Evolutionary conservation across 164 flowering plant species (phyloP).

Genomic region (Pachysandra terminalis): DNA sequence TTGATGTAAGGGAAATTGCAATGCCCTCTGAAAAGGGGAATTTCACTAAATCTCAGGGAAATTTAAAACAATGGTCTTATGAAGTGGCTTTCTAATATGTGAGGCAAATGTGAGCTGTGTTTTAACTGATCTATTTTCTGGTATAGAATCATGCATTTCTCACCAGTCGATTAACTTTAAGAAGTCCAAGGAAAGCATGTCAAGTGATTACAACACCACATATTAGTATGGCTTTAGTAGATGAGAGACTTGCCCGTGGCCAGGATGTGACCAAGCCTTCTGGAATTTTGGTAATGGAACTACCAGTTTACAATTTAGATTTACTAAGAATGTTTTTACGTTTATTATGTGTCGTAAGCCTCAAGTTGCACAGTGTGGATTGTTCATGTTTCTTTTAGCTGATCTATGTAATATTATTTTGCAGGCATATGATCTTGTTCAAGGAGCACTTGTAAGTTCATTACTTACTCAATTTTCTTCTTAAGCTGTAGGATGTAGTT

Average conservation of each 20-base stretch:
- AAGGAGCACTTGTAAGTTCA: constrained; percentile 78
- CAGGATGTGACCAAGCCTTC: constrained; percentile 36
- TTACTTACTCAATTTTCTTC: not conserved
- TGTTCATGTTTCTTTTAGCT: not conserved
- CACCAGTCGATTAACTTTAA: constrained; percentile 15
- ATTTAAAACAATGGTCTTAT: not conserved
- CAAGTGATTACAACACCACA: constrained; percentile 6
- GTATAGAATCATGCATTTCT: constrained; percentile 26
- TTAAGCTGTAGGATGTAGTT: not conserved
- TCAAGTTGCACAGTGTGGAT: not conserved
- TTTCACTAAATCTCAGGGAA: no score
- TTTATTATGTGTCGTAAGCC: no score
- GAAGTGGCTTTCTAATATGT: not conserved
- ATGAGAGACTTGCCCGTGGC: constrained; percentile 40
- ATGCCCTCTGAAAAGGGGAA: not conserved
- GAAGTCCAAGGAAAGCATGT: constrained; percentile 15
- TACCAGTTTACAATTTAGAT: not conserved
- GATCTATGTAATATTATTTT: constrained; percentile 5
- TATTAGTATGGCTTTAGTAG: constrained; percentile 58
- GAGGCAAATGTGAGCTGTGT: not conserved
- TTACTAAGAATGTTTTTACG: not conserved
- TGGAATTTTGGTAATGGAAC: constrained; percentile 46
- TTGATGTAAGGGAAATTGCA: not conserved
- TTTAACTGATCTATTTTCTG: not conserved
- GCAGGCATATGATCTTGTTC: constrained; percentile 94